Evolutionary conservation across 352 stramenopile genomes (phyloP).

Genomic region (Hyaloperonospora arabidopsidis): DNA sequence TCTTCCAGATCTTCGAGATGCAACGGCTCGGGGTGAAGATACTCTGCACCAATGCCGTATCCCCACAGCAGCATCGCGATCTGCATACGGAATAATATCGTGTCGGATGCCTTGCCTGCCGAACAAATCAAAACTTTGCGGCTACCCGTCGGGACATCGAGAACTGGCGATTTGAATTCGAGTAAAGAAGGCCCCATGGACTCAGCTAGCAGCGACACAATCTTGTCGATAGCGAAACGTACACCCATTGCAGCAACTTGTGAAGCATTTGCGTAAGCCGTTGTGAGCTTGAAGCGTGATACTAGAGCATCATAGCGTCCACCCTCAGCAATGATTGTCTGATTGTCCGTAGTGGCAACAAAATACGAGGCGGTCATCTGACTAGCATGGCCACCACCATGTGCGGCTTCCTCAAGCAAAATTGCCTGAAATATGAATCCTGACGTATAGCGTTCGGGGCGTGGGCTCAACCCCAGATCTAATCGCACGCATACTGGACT

Average conservation of each 20-base stretch:
- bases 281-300: constrained; percentile 79
- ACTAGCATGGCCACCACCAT: constrained; percentile 9
- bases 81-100: constrained; percentile 68
- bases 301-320: constrained; percentile 76
- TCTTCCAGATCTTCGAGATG: constrained; percentile 79
- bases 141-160: constrained; percentile 32
- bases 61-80: constrained; percentile 71
- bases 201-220: constrained; percentile 60
- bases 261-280: constrained; percentile 61
- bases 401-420: constrained; percentile 31
- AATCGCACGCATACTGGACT: constrained; percentile 57
- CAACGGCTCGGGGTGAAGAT: constrained; percentile 71
- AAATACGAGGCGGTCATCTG: constrained; percentile 21
- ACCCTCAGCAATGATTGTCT: constrained; percentile 71
- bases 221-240: constrained; percentile 82
- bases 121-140: constrained; percentile 73
- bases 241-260: constrained; percentile 74
- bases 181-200: constrained; percentile 25
- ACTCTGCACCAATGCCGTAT: constrained; percentile 66
- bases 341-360: constrained; percentile 33
- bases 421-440: constrained; percentile 83
- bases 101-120: constrained; percentile 61
- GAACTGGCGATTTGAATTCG: constrained; percentile 30
- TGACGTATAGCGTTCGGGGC: constrained; percentile 67
- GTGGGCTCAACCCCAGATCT: constrained; percentile 68